These are phyloP conservation scores for Hemileia vastatrix DNA, from an alignment of 1,284 basidiomycete species.

Conservation along the genomic window DNA sequence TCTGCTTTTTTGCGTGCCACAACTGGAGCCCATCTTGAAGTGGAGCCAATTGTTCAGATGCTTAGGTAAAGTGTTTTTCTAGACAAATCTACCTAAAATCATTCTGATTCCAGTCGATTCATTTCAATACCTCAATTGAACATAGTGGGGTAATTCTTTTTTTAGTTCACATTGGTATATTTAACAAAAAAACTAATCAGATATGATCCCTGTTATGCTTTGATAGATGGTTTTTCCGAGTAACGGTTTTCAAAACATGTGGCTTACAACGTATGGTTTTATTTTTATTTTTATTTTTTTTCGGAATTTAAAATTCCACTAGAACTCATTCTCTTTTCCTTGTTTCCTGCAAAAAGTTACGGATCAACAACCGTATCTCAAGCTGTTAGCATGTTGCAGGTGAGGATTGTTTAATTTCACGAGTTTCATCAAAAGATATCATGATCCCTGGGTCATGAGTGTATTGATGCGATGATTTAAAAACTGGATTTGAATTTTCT, in stretches of 20 bases:
- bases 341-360: no score
- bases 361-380: slow-evolving; percentile 15
- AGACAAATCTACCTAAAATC: no score
- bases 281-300: neutral
- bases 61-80: no score
- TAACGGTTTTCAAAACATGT: slow-evolving; percentile 5
- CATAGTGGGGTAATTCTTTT: slow-evolving; percentile 14
- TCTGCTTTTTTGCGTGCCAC: slow-evolving; percentile 18
- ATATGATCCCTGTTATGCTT: neutral
- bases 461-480: no score
- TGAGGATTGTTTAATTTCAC: neutral
- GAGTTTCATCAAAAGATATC: neutral
- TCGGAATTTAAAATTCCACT: no score
- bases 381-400: slow-evolving; percentile 13
- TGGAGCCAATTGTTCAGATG: slow-evolving; percentile 20
- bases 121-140: no score
- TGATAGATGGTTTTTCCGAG: slow-evolving; percentile 5
- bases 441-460: no score
- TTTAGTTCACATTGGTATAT: neutral
- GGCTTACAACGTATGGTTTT: slow-evolving; percentile 1
- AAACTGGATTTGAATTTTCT: neutral
- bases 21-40: slow-evolving; percentile 16
- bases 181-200: neutral
- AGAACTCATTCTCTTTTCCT: neutral
- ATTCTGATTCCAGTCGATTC: no score